Percentiles rank a stretch among this genome's conserved stretches.
phyloP scores from a whole-genome alignment of 1,139 yeast genomes.

The Nakaseomyces glabratus region DNA sequence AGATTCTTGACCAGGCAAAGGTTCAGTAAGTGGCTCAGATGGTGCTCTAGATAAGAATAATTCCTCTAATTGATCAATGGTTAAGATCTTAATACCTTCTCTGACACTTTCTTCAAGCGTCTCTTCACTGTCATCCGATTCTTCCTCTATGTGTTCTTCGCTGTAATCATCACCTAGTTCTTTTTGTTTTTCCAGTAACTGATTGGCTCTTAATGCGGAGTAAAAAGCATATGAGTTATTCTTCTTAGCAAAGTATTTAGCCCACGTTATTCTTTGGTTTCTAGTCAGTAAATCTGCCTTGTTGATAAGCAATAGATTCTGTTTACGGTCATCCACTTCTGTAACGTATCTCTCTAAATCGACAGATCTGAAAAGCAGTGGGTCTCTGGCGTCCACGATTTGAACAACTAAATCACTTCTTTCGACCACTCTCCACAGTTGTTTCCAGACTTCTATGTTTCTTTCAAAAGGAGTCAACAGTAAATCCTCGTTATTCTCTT shows the following conservation, averaged over 20 bases:
- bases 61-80: constrained; percentile 76
- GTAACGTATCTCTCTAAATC: constrained; percentile 81
- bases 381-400: constrained; percentile 96
- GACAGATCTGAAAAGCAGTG: constrained; percentile 77
- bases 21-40: constrained; percentile 42
- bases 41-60: constrained; percentile 79
- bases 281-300: constrained; percentile 83
- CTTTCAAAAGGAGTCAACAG: constrained; percentile 94
- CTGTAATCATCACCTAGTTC: constrained; percentile 30
- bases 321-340: constrained; percentile 62
- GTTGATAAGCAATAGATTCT: constrained; percentile 75
- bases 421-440: constrained; percentile 96
- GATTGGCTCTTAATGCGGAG: constrained; percentile 81
- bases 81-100: constrained; percentile 59
- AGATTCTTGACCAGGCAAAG: constrained; percentile 47
- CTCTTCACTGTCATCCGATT: constrained; percentile 29
- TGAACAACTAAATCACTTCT: constrained; percentile 91
- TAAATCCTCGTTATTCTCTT: constrained; percentile 66
- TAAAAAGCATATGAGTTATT: constrained; percentile 83
- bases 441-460: constrained; percentile 97
- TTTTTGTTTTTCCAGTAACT: constrained; percentile 51
- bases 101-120: constrained; percentile 28
- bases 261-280: constrained; percentile 78
- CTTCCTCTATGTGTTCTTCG: constrained; percentile 25
- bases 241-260: constrained; percentile 60